Evolutionary conservation across 371 early-diverging fungal genomes (phyloP).

Genomic region (Capniomyces stellatus): DNA sequence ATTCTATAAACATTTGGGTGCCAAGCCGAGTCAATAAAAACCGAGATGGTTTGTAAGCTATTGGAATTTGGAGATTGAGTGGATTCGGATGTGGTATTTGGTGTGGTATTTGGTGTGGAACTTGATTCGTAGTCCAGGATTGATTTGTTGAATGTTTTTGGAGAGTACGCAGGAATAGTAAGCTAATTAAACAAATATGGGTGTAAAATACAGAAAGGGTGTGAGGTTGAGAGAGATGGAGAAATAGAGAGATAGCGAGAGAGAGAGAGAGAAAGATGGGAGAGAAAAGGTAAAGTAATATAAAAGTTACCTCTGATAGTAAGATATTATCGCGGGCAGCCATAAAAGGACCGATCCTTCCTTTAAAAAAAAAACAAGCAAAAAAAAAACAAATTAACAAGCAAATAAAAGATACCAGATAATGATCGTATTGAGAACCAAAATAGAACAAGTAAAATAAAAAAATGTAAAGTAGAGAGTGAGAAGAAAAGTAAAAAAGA

Average conservation of each 20-base stretch:
- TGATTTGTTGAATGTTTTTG: background rate
- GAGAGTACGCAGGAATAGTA: background rate
- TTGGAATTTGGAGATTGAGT: background rate
- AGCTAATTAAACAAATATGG: background rate
- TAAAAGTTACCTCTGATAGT: background rate
- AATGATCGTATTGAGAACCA: too few species aligned
- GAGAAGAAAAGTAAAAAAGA: background rate
- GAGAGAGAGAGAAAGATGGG: background rate
- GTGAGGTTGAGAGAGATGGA: background rate
- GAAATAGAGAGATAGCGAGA: background rate
- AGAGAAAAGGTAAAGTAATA: background rate
- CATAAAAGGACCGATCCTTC: conserved; percentile 1
- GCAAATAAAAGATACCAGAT: background rate
- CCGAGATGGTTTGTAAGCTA: background rate
- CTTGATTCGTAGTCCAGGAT: background rate
- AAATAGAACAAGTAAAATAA: too few species aligned
- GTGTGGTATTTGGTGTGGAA: background rate
- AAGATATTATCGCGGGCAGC: background rate
- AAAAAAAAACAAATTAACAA: background rate
- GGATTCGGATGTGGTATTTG: background rate
- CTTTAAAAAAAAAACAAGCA: background rate
- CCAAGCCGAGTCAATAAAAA: background rate
- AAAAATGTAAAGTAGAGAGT: too few species aligned
- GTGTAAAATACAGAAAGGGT: background rate
- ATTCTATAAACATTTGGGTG: background rate